Percentiles rank a stretch among this genome's conserved stretches.
phyloP scores from a whole-genome alignment of 192 early-diverging fungal species.

The Backusella luteola region DNA sequence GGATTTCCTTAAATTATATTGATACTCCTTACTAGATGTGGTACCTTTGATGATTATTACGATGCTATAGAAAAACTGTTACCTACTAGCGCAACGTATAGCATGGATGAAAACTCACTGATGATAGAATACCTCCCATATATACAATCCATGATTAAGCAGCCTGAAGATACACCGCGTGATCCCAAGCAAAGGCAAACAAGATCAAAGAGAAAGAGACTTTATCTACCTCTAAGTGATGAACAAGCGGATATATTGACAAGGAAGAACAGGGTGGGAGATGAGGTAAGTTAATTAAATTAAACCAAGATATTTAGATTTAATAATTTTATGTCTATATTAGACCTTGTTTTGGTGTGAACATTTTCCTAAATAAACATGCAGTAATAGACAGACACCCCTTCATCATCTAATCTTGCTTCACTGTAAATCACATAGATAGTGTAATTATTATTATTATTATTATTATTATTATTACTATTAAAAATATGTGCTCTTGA shows the following conservation, averaged over 20 bases:
- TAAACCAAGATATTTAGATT: neutral
- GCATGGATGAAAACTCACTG: neutral
- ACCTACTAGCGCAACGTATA: neutral
- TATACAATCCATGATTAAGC: neutral
- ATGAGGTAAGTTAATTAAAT: neutral
- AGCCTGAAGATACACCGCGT: neutral
- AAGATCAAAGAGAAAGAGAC: neutral
- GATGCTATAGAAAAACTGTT: neutral
- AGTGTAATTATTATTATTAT: neutral
- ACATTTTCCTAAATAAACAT: neutral
- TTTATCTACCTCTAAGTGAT: neutral
- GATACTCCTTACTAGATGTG: neutral
- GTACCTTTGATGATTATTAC: neutral
- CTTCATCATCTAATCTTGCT: neutral
- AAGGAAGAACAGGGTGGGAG: neutral
- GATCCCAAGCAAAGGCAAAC: neutral
- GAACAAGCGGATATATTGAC: neutral
- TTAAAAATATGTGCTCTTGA: neutral
- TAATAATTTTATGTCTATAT: neutral
- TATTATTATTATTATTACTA: neutral
- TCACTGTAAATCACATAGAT: neutral
- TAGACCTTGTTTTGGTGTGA: conserved; percentile 7
- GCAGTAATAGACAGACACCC: neutral
- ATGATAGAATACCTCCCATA: conserved; percentile 5
- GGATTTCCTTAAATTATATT: neutral